Evolutionary conservation across 345 rosid genomes (phyloP), one percentile per base, ranked within the genome.

Genomic region (Eucalyptus sideroxylon): DNA sequence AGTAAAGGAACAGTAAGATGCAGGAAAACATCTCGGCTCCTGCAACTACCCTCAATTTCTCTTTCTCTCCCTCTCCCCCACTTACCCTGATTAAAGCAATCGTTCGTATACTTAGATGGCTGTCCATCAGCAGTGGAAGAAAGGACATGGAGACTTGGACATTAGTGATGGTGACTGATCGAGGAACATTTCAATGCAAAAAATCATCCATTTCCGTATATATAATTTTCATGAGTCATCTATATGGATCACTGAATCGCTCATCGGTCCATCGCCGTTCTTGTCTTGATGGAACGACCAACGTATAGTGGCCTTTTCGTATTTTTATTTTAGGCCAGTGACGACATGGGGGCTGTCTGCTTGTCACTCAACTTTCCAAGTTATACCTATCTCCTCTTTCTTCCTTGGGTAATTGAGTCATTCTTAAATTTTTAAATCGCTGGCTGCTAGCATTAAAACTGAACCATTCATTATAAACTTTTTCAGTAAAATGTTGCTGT

Each of bases 71-170:
- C 65, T 2, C 6, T 24, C 27, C 30, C 30, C 30, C 6, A 5
- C 12, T 24, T 4, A 9, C 30, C 12, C 62, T 24, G 10, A 24
- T 24, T 9, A 56, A 56, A 56, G 62, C 30, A 56, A 56, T 56
- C 3, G 0, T 24, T 1, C 30, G 30, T 24, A 23, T 10, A 56
- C 5, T 10, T 10, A 5, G 62, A 10, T 56, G 62, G 27, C 0
- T 9, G 62, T 56, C 62, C 14, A 23, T 9, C 6, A 21, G 13
- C 5, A 24, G 30, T 9, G 62, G 4, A 56, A 56, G 30, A 24
- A 56, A 15, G 53, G 53, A 15, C 6, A 1, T 50, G 12, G 2
- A 56, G 24, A 51, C 15, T 12, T 49, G 5, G 50, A 49, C 50
- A 12, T 49, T 49, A 12, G 50, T n/a, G n/a, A n/a, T n/a, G n/a